These are phyloP conservation scores for Termitomyces sp. DNA, from an alignment of 768 basidiomycete genomes.

Conservation along the genomic window DNA sequence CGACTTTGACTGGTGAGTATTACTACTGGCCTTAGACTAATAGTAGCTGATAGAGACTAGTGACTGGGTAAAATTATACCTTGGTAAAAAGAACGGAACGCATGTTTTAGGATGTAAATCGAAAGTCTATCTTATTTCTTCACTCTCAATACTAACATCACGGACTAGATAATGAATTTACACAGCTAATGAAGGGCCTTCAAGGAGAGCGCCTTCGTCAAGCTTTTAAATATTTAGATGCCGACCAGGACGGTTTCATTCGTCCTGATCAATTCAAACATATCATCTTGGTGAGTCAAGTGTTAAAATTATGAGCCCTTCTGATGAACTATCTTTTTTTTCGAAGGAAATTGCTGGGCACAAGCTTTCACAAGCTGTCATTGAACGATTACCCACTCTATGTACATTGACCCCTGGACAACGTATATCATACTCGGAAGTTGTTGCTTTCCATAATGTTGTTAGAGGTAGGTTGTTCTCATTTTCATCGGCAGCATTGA, in stretches of 20 bases:
- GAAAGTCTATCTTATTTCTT: not conserved
- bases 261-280: conserved; percentile 90
- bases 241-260: conserved; percentile 92
- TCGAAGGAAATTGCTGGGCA: conserved; percentile 91
- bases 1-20: conserved; percentile 81
- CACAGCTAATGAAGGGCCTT: conserved; percentile 96
- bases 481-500: not conserved
- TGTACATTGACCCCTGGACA: conserved; percentile 87
- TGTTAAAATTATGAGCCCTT: not conserved
- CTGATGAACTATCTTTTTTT: not conserved
- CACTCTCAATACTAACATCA: conserved; percentile 1
- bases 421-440: conserved; percentile 94
- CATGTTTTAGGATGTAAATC: conserved; percentile 89
- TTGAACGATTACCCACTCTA: conserved; percentile 89
- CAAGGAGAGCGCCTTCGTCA: conserved; percentile 98
- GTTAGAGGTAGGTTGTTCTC: conserved; percentile 62
- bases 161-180: conserved; percentile 85
- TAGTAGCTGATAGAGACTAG: conserved; percentile 30
- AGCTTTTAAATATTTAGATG: conserved; percentile 90
- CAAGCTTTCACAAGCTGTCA: conserved; percentile 91
- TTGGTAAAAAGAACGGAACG: conserved; percentile 88
- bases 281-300: conserved; percentile 80
- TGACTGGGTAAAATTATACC: conserved; percentile 95
- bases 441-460: conserved; percentile 96
- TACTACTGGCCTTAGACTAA: not conserved